Evolutionary conservation across 345 rosid genomes (phyloP).

Genomic region (Bruguiera gymnorhiza): DNA sequence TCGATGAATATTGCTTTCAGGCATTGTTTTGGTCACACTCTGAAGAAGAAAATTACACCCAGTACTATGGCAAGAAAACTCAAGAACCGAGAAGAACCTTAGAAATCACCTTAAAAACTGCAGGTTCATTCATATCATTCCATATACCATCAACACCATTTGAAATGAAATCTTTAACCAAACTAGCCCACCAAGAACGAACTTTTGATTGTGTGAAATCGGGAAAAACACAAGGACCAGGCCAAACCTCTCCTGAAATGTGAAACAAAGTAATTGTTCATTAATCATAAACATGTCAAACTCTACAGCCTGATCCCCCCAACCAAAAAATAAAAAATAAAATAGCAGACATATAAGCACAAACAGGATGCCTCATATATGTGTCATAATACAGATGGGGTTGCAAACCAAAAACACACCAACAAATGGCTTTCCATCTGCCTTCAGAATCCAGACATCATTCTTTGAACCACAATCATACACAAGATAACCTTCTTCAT

Average conservation of each 20-base stretch:
- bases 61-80: slow-evolving; percentile 1
- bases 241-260: slow-evolving; percentile 88
- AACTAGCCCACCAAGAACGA: slow-evolving; percentile 85
- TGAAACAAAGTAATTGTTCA: slow-evolving; percentile 9
- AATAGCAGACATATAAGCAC: not conserved
- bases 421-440: slow-evolving; percentile 59
- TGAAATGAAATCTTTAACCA: slow-evolving; percentile 69
- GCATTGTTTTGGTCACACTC: slow-evolving; percentile 91
- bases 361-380: not conserved
- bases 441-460: slow-evolving; percentile 64
- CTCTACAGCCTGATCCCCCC: not conserved
- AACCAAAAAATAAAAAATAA: not conserved
- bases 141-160: slow-evolving; percentile 96
- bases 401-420: slow-evolving; percentile 39
- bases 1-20: slow-evolving; percentile 69
- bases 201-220: slow-evolving; percentile 73
- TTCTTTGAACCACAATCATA: slow-evolving; percentile 63
- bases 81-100: not conserved
- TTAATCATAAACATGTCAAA: not conserved
- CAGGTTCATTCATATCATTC: slow-evolving; percentile 98
- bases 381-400: not conserved
- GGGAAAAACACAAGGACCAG: slow-evolving; percentile 88
- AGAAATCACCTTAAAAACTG: slow-evolving; percentile 67
- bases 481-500: slow-evolving; percentile 62
- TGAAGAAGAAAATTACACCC: slow-evolving; percentile 32